Evolutionary conservation across 1,284 basidiomycete genomes (phyloP).

Genomic region (Malassezia equina): DNA sequence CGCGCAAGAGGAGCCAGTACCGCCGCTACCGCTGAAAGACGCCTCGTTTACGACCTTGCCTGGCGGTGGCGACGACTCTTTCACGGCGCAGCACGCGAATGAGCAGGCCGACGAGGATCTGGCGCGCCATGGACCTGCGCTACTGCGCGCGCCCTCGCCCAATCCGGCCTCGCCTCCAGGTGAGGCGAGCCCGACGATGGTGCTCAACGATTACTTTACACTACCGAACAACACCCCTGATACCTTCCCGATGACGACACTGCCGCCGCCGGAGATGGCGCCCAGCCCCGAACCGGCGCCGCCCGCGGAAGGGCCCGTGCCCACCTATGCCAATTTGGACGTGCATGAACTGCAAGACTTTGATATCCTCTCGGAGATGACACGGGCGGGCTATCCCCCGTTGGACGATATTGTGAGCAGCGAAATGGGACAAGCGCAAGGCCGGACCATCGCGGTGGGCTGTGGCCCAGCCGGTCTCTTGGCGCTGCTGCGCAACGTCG

Average conservation of each 20-base stretch:
- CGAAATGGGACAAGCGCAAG: constrained; percentile 57
- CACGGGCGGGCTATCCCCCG: constrained; percentile 64
- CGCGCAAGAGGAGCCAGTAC: constrained; percentile 6
- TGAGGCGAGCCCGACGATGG: not conserved
- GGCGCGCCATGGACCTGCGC: not conserved
- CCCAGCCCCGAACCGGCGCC: not conserved
- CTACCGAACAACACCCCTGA: not conserved
- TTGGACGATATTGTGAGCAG: constrained; percentile 59
- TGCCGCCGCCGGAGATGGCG: not conserved
- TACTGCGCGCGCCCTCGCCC: not conserved
- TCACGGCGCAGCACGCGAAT: constrained; percentile 90
- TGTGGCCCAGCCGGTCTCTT: constrained; percentile 68
- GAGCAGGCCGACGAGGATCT: constrained; percentile 52
- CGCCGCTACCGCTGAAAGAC: not conserved
- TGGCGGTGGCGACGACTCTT: constrained; percentile 41
- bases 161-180: not conserved
- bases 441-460: constrained; percentile 62
- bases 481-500: constrained; percentile 60
- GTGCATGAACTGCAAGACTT: constrained; percentile 62
- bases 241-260: not conserved
- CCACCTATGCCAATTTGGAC: constrained; percentile 52
- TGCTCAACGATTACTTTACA: not conserved
- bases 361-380: constrained; percentile 59
- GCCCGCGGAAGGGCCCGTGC: not conserved
- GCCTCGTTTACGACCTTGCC: not conserved